Base-by-base conservation (phyloP, 2,329 filamentous ascomycete genomes). In the Pleurostoma richardsiae region DNA sequence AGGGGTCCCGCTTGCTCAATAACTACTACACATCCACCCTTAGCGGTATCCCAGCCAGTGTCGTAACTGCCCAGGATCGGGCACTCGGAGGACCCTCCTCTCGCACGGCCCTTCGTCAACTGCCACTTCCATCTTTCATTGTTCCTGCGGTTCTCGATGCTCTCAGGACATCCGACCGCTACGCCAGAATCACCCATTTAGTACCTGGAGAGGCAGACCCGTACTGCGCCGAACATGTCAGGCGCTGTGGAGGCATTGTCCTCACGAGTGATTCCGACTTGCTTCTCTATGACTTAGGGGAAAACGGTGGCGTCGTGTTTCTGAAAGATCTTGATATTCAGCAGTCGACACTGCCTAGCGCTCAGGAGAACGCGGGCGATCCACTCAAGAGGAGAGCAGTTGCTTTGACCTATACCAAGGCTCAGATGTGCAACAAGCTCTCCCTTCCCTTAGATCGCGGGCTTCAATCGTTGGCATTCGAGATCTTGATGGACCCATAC, bases 211-310 rank as follows among this genome's bases (percentile, higher is more conserved):
- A 97, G 66, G 92, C 92, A 1, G 92, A 97, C 60, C 67, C 74
- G 28, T 94, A 82, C 66, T 96, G 90, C 61, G 90, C 89, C 3
- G 67, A 74, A 10, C 73, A 82, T 45, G 74, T 88, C 5, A 72
- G 72, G n/a, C 52, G 68, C 3, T 59, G 72, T 30, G 71, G 75
- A 2, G 80, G 79, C 1, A 69, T 72, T 2, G 76, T 90, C 10
- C 66, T 96, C 5, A 95, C 90, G 0, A 84, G 82, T n/a, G 92
- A 97, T 58, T 95, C 90, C 0, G 92, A 97, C 59, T 73, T 96
- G 6, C 70, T 95, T 1, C 74, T 92, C 0, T 84, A 91, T 59
- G 77, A 89, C 48, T 73, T 92, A 6, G 85, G 83, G 0, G 42
- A 59, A 0, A 52, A 74, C 2, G 85, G 85, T 0, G 71, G 73